Percentiles rank a stretch among this genome's conserved stretches.
Evolutionary conservation across 2,329 filamentous ascomycete genomes (phyloP).

Genomic region (Penicillium sp.): DNA sequence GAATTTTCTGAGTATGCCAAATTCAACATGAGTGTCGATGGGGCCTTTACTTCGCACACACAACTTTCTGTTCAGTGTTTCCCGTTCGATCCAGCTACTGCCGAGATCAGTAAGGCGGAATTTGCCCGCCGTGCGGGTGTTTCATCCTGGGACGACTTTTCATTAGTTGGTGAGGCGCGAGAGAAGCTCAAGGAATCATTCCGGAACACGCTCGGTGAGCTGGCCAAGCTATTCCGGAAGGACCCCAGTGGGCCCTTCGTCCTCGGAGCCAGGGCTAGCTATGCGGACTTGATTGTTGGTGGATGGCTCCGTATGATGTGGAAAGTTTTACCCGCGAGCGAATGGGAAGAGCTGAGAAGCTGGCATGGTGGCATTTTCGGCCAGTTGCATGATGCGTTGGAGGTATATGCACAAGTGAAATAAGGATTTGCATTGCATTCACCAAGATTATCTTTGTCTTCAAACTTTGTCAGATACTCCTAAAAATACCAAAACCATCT

Average conservation of each 20-base stretch:
- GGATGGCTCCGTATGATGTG: slow-evolving; percentile 58
- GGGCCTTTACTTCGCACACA: slow-evolving; percentile 54
- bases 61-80: slow-evolving; percentile 48
- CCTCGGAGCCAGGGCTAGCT: slow-evolving; percentile 50
- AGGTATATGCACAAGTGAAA: slow-evolving; percentile 42
- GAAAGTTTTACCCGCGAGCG: slow-evolving; percentile 45
- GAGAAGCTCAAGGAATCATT: slow-evolving; percentile 47
- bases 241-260: slow-evolving; percentile 54
- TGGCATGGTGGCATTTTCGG: slow-evolving; percentile 60
- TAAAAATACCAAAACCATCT: neutral
- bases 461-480: neutral
- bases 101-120: slow-evolving; percentile 50
- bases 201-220: slow-evolving; percentile 44
- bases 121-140: slow-evolving; percentile 55
- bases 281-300: slow-evolving; percentile 63
- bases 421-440: slow-evolving; percentile 14
- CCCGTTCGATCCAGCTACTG: slow-evolving; percentile 57
- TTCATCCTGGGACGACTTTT: slow-evolving; percentile 46
- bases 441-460: neutral
- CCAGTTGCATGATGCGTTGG: slow-evolving; percentile 53
- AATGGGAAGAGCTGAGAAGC: slow-evolving; percentile 53
- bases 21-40: slow-evolving; percentile 62
- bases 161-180: slow-evolving; percentile 45
- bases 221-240: slow-evolving; percentile 48
- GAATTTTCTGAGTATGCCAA: slow-evolving; percentile 46